Evolutionary conservation across 1,284 basidiomycete genomes (phyloP).

Genomic region (Coniophora puteana): DNA sequence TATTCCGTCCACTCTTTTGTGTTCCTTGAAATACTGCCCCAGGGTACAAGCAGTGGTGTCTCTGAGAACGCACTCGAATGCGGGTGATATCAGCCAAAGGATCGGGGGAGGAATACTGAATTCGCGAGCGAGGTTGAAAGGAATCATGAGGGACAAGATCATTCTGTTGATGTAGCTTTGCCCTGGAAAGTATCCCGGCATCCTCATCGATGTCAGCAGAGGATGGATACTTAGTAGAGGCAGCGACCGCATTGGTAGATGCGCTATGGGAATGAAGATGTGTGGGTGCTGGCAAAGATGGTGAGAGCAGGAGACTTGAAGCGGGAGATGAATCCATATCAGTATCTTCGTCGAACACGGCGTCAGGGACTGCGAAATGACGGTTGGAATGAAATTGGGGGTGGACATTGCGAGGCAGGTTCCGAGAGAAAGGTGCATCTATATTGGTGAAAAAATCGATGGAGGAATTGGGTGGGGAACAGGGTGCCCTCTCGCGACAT

Average conservation of each 20-base stretch:
- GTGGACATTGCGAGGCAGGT: constrained; percentile 13
- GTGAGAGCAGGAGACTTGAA: constrained; percentile 7
- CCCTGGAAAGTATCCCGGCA: constrained; percentile 9
- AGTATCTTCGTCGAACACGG: constrained; percentile 28
- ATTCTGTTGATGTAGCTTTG: constrained; percentile 11
- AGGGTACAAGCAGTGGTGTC: constrained; percentile 78
- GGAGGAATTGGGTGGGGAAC: background rate
- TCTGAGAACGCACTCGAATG: constrained; percentile 67
- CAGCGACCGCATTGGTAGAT: background rate
- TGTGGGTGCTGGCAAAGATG: constrained; percentile 1
- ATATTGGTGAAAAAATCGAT: constrained; percentile 1
- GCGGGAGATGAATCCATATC: constrained; percentile 21
- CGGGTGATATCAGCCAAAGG: constrained; percentile 72
- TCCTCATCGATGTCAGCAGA: constrained; percentile 12
- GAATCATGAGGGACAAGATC: constrained; percentile 9
- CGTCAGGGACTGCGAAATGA: constrained; percentile 18
- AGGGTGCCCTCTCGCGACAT: constrained; percentile 27
- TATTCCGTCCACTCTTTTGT: constrained; percentile 80
- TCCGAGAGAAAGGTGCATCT: constrained; percentile 7
- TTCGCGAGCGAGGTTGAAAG: constrained; percentile 7
- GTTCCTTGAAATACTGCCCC: constrained; percentile 77
- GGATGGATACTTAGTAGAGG: constrained; percentile 11
- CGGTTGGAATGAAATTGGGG: constrained; percentile 19
- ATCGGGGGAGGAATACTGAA: constrained; percentile 33
- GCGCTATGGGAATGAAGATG: constrained; percentile 1